phyloP scores from a whole-genome alignment of 164 flowering plant genomes.

The Vitis vinifera region DNA sequence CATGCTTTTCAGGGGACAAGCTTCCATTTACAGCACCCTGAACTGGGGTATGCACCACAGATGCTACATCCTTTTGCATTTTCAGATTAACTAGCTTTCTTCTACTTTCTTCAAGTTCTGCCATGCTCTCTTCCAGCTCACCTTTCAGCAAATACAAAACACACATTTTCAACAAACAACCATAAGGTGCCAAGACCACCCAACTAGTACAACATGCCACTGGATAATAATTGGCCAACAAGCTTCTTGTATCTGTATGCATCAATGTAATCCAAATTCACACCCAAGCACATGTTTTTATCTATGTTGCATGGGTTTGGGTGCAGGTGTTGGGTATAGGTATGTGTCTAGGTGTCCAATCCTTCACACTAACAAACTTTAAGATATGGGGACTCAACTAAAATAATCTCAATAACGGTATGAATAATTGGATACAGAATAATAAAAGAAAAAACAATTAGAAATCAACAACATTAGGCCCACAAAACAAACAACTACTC shows the following conservation, averaged over 20 bases:
- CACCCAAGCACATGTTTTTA: neutral
- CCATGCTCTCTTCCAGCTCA: conserved; percentile 88
- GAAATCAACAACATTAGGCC: too few species aligned
- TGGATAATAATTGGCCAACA: neutral
- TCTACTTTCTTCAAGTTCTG: conserved; percentile 92
- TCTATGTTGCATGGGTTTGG: neutral
- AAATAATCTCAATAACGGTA: too few species aligned
- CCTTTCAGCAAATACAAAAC: conserved; percentile 43
- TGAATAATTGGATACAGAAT: too few species aligned
- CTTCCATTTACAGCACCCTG: conserved; percentile 59
- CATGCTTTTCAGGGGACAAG: conserved; percentile 64
- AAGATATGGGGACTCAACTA: too few species aligned
- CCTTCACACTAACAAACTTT: too few species aligned
- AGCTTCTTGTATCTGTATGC: neutral
- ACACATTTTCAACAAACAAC: conserved; percentile 10
- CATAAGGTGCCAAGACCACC: neutral
- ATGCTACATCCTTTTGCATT: conserved; percentile 77
- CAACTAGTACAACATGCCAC: neutral
- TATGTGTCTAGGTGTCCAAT: too few species aligned
- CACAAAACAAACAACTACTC: too few species aligned
- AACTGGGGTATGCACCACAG: conserved; percentile 45
- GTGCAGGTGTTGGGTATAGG: too few species aligned
- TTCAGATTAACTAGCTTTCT: conserved; percentile 74
- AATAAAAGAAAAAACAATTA: too few species aligned
- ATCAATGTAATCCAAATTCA: neutral